phyloP scores from a whole-genome alignment of 2,329 filamentous ascomycete species.

The Trichoderma brevicompactum region DNA sequence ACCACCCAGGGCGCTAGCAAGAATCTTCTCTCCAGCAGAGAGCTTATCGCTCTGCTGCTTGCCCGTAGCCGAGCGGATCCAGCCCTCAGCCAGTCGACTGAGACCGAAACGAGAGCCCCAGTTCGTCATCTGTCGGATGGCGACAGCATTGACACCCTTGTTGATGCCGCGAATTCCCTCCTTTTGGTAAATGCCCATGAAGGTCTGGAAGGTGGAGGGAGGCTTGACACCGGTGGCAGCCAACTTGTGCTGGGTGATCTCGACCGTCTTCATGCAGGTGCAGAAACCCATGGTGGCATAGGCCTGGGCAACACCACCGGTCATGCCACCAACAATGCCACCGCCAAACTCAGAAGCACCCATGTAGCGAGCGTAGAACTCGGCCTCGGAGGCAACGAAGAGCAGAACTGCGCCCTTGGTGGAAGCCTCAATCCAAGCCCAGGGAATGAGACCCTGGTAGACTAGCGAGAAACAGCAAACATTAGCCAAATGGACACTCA shows the following conservation, averaged over 20 bases:
- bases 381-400: conserved; percentile 97
- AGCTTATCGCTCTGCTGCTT: conserved; percentile 84
- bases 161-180: conserved; percentile 97
- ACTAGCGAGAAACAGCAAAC: conserved; percentile 58
- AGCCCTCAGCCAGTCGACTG: conserved; percentile 85
- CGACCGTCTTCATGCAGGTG: conserved; percentile 99
- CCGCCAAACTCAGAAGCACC: conserved; percentile 86
- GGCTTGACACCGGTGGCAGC: conserved; percentile 81
- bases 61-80: conserved; percentile 76
- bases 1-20: conserved; percentile 85
- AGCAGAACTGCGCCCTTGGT: conserved; percentile 99
- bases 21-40: conserved; percentile 80
- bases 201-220: conserved; percentile 89
- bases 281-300: conserved; percentile 99
- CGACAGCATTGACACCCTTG: conserved; percentile 97
- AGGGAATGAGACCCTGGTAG: conserved; percentile 99
- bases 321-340: conserved; percentile 90
- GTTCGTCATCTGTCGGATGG: conserved; percentile 99
- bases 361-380: conserved; percentile 84
- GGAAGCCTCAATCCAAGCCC: conserved; percentile 99
- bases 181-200: conserved; percentile 94
- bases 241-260: conserved; percentile 98
- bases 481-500: background rate
- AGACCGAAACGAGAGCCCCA: conserved; percentile 97
- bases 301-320: conserved; percentile 93